Percentiles rank a stretch among this genome's conserved stretches.
These are phyloP conservation scores for Capsicum pubescens DNA, from an alignment of 257 asterid species.

Conservation along the genomic window DNA sequence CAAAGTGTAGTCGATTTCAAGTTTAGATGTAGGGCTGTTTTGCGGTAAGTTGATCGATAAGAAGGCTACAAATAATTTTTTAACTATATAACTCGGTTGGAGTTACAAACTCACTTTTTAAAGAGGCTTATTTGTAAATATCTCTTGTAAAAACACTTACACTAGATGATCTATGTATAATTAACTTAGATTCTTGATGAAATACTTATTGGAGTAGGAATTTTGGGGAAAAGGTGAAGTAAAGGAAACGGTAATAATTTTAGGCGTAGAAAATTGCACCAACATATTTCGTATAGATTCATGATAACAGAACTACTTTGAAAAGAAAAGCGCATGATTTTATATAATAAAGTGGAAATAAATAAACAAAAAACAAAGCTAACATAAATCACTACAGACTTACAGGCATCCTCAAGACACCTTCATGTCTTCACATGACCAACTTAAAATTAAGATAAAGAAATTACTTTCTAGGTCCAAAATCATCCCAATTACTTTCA, in stretches of 20 bases:
- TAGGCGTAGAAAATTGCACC: background rate
- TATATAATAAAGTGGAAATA: background rate
- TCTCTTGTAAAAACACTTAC: background rate
- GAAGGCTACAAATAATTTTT: background rate
- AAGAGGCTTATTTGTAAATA: background rate
- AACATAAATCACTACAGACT: background rate
- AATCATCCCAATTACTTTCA: slow-evolving; percentile 21
- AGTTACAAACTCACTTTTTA: background rate
- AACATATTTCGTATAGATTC: background rate
- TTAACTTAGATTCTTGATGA: background rate
- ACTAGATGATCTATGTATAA: background rate
- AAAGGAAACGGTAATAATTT: background rate
- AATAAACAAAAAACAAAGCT: background rate
- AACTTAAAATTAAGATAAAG: background rate
- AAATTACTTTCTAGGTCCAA: background rate
- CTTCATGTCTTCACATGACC: background rate
- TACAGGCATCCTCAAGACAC: background rate
- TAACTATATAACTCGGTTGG: background rate
- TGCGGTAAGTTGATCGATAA: too few species aligned
- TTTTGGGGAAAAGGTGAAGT: too few species aligned
- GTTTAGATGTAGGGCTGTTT: too few species aligned
- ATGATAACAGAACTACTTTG: background rate
- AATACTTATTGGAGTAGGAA: too few species aligned
- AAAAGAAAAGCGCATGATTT: background rate
- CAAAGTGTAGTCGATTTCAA: background rate